Evolutionary conservation across 208 protist genomes (phyloP).

Genomic region (Trichomonas vaginalis): DNA sequence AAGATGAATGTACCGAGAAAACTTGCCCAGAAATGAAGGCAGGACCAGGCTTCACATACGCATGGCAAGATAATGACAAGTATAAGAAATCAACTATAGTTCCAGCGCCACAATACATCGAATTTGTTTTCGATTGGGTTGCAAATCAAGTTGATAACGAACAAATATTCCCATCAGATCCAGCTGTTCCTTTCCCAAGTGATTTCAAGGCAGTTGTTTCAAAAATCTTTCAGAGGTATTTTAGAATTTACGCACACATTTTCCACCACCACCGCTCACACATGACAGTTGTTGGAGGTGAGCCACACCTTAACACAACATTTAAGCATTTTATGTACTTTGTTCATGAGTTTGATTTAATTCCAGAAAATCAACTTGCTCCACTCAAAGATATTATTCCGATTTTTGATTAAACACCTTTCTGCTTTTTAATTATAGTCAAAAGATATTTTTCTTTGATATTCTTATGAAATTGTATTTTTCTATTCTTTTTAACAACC

Average conservation of each 20-base stretch:
- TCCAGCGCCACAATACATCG: slow-evolving; percentile 84
- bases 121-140: slow-evolving; percentile 88
- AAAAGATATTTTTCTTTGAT: too few relatives aligned
- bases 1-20: slow-evolving; percentile 82
- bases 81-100: slow-evolving; percentile 78
- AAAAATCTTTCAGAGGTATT: slow-evolving; percentile 83
- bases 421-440: too few relatives aligned
- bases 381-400: not conserved
- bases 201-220: slow-evolving; percentile 55
- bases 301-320: slow-evolving; percentile 81
- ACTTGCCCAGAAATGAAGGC: slow-evolving; percentile 75
- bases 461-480: too few relatives aligned
- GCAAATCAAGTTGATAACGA: slow-evolving; percentile 81
- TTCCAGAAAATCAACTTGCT: not conserved
- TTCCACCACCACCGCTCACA: slow-evolving; percentile 83
- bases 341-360: slow-evolving; percentile 50
- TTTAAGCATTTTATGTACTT: slow-evolving; percentile 66
- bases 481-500: too few relatives aligned
- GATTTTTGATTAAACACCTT: not conserved
- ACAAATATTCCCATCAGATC: slow-evolving; percentile 73
- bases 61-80: slow-evolving; percentile 75
- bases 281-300: slow-evolving; percentile 68
- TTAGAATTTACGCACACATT: slow-evolving; percentile 90
- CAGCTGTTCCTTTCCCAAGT: slow-evolving; percentile 45
- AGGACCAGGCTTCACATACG: slow-evolving; percentile 29